Evolutionary conservation across 1,284 basidiomycete species (phyloP).

Genomic region (Pascua sp.): DNA sequence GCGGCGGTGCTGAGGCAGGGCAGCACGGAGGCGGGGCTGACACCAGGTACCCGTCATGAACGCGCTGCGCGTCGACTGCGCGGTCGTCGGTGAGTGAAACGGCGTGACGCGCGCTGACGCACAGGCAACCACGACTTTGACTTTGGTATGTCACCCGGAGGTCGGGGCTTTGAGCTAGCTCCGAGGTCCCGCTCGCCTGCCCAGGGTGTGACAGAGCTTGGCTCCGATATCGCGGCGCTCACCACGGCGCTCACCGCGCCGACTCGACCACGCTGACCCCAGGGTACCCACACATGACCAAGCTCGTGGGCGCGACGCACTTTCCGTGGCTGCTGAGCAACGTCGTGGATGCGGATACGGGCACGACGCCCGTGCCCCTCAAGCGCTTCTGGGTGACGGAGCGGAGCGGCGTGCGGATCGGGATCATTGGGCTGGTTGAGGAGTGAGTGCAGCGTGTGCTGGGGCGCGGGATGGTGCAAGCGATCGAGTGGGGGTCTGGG

Average conservation of each 20-base stretch:
- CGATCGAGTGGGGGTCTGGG: too few relatives aligned
- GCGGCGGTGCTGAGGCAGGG: too few relatives aligned
- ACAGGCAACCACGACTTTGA: slow-evolving; percentile 82
- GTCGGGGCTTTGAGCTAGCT: too few relatives aligned
- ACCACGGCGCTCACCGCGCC: too few relatives aligned
- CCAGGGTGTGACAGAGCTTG: too few relatives aligned
- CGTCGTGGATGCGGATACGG: slow-evolving; percentile 64
- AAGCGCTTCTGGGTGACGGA: slow-evolving; percentile 63
- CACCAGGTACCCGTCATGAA: slow-evolving; percentile 73
- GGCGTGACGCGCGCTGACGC: not conserved
- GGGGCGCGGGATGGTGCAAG: too few relatives aligned
- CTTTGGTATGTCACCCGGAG: slow-evolving; percentile 54
- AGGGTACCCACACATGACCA: slow-evolving; percentile 77
- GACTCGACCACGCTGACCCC: slow-evolving; percentile 3
- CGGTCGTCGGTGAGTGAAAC: slow-evolving; percentile 37
- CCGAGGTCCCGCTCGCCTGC: not conserved
- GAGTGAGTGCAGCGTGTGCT: slow-evolving; percentile 53
- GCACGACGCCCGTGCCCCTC: slow-evolving; percentile 58
- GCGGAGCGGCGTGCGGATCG: slow-evolving; percentile 65
- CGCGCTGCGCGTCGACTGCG: slow-evolving; percentile 42
- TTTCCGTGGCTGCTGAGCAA: slow-evolving; percentile 75
- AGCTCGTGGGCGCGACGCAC: slow-evolving; percentile 64
- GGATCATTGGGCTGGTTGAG: slow-evolving; percentile 78
- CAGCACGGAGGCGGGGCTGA: slow-evolving; percentile 4
- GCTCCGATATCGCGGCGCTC: too few relatives aligned